These are phyloP conservation scores for Cercospora brassicicola DNA, from an alignment of 2,329 filamentous ascomycete genomes.

Conservation along the genomic window DNA sequence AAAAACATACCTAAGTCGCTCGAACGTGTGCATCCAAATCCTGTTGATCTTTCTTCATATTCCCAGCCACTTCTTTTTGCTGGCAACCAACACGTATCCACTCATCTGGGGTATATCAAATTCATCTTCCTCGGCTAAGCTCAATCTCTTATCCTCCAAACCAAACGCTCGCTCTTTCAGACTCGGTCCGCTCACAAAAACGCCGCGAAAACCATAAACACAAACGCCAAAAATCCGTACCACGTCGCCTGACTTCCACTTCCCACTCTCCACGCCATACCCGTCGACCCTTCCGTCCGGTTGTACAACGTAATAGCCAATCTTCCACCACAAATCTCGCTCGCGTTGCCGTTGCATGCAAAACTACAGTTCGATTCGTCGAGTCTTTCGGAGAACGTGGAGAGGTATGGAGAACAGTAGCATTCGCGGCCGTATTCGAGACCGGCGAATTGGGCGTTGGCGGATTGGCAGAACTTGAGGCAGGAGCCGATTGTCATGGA, in stretches of 20 bases:
- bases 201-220: slow-evolving; percentile 14
- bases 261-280: slow-evolving; percentile 23
- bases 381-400: slow-evolving; percentile 49
- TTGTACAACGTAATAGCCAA: slow-evolving; percentile 41
- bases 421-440: slow-evolving; percentile 61
- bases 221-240: slow-evolving; percentile 25
- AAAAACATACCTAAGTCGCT: neutral
- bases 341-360: slow-evolving; percentile 56
- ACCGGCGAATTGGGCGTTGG: slow-evolving; percentile 51
- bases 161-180: neutral
- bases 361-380: slow-evolving; percentile 53
- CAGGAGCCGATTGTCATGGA: slow-evolving; percentile 56
- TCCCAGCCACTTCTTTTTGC: neutral
- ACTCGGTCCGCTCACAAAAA: neutral
- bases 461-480: slow-evolving; percentile 52
- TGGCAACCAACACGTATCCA: neutral
- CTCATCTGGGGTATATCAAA: neutral
- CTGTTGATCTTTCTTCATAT: neutral
- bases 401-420: slow-evolving; percentile 59
- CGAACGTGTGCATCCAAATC: neutral
- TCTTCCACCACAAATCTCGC: slow-evolving; percentile 56
- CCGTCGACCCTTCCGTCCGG: slow-evolving; percentile 27
- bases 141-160: neutral
- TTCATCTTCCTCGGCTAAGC: neutral
- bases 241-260: slow-evolving; percentile 17